A percentile compares a stretch with the other conserved stretches of the same genome.
phyloP scores from a whole-genome alignment of 805 yeast species.

The Candida wancherniae region DNA sequence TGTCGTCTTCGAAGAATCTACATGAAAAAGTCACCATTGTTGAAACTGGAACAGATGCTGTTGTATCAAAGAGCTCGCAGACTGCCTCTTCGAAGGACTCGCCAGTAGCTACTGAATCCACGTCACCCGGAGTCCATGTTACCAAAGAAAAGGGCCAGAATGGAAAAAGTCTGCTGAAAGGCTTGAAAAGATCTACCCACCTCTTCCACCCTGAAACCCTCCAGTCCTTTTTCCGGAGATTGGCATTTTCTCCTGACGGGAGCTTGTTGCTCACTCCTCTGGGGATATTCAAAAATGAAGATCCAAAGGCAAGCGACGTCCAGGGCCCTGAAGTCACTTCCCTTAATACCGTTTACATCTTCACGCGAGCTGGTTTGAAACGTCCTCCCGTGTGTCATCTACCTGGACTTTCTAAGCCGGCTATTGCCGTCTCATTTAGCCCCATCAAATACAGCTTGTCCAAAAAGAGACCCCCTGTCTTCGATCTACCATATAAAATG shows the following conservation, averaged over 20 bases:
- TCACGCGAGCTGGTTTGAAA: conserved; percentile 63
- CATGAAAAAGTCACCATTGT: too few relatives aligned
- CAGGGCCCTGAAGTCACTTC: conserved; percentile 10
- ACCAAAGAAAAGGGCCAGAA: background rate
- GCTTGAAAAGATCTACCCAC: conserved; percentile 10
- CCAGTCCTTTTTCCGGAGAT: conserved; percentile 84
- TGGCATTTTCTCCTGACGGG: conserved; percentile 90
- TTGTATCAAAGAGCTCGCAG: too few relatives aligned
- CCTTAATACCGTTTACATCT: conserved; percentile 72
- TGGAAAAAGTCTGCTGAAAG: conserved; percentile 16
- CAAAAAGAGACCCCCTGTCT: conserved; percentile 24
- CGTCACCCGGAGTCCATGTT: background rate
- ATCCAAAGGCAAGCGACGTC: conserved; percentile 5
- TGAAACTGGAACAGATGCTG: too few relatives aligned
- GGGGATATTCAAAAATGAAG: conserved; percentile 50
- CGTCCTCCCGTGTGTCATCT: conserved; percentile 72
- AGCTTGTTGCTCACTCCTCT: conserved; percentile 65
- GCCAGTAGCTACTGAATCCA: too few relatives aligned
- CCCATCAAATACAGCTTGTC: conserved; percentile 49
- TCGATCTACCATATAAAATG: conserved; percentile 70
- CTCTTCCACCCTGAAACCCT: conserved; percentile 82
- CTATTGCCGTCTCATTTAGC: conserved; percentile 75
- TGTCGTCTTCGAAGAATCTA: too few relatives aligned
- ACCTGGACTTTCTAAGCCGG: conserved; percentile 78
- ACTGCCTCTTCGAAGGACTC: too few relatives aligned